Percentiles rank a stretch among this genome's conserved stretches.
Conservation (phyloP, 768 basidiomycete genomes). For the Mycena vulgaris region DNA sequence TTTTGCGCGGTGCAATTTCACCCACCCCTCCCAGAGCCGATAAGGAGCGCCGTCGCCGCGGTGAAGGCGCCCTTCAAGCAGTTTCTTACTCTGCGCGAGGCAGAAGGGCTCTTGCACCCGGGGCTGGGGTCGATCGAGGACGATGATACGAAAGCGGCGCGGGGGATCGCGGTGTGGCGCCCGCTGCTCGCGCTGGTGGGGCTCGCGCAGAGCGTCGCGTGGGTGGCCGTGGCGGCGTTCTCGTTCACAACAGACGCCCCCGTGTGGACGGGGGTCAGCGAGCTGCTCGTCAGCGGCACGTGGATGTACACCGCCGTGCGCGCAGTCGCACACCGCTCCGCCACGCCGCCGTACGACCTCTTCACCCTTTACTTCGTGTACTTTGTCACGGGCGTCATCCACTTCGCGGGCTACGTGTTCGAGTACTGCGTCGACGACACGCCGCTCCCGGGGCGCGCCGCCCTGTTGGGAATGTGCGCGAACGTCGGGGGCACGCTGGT, state of each 20-base stretch:
- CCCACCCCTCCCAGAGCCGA: constrained; percentile 48
- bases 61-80: constrained; percentile 53
- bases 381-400: constrained; percentile 59
- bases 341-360: constrained; percentile 76
- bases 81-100: constrained; percentile 70
- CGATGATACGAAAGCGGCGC: constrained; percentile 45
- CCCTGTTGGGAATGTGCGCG: constrained; percentile 45
- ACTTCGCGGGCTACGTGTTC: constrained; percentile 68
- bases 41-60: constrained; percentile 41
- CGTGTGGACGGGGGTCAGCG: constrained; percentile 53
- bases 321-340: constrained; percentile 64
- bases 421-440: constrained; percentile 54
- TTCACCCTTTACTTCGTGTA: constrained; percentile 71
- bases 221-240: constrained; percentile 74
- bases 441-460: constrained; percentile 55
- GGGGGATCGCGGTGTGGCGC: constrained; percentile 79
- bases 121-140: constrained; percentile 34
- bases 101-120: constrained; percentile 59
- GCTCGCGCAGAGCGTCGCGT: constrained; percentile 68
- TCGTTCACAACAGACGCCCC: constrained; percentile 52
- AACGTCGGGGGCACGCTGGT: constrained; percentile 55
- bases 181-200: constrained; percentile 71
- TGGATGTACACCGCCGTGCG: constrained; percentile 83
- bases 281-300: constrained; percentile 64
- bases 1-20: constrained; percentile 53